These are phyloP conservation scores for Trichoderma asperellum DNA, from an alignment of 2,329 filamentous ascomycete species.

Conservation along the genomic window DNA sequence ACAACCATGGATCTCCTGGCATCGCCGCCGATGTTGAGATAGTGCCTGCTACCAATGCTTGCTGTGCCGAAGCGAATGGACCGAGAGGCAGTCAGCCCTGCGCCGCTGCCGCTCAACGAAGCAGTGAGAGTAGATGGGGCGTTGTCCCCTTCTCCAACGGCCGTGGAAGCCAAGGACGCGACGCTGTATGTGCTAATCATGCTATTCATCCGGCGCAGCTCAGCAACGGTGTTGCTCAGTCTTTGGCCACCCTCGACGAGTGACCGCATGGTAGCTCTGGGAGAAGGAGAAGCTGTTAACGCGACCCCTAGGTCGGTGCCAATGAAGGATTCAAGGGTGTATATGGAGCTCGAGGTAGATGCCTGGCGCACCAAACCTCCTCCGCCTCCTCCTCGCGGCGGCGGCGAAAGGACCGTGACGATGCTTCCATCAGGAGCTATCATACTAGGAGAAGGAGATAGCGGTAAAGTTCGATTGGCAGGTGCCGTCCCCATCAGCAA, in stretches of 20 bases:
- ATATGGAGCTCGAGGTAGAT: constrained; percentile 38
- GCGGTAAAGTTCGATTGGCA: constrained; percentile 37
- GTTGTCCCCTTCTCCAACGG: constrained; percentile 35
- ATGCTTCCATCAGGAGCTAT: constrained; percentile 37
- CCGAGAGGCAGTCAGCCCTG: not conserved
- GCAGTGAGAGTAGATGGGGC: constrained; percentile 46
- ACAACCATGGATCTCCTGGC: constrained; percentile 25
- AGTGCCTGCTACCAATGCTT: constrained; percentile 51
- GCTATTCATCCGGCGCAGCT: constrained; percentile 63
- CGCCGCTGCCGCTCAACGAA: not conserved
- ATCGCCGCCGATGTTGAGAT: constrained; percentile 50
- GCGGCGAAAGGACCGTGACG: constrained; percentile 39
- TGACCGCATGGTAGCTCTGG: constrained; percentile 31
- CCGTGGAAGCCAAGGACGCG: constrained; percentile 43
- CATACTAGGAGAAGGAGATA: constrained; percentile 39
- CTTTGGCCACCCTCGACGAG: constrained; percentile 31
- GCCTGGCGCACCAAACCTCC: constrained; percentile 31
- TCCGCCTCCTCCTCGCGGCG: constrained; percentile 23
- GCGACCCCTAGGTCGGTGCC: constrained; percentile 29
- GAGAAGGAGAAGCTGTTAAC: constrained; percentile 35
- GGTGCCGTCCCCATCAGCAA: constrained; percentile 37
- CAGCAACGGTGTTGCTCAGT: constrained; percentile 51
- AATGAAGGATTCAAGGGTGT: constrained; percentile 28
- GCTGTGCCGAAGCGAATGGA: constrained; percentile 10
- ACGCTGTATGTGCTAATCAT: constrained; percentile 51